Conservation (phyloP, 805 yeast genomes). For the Blastobotrys americana region DNA sequence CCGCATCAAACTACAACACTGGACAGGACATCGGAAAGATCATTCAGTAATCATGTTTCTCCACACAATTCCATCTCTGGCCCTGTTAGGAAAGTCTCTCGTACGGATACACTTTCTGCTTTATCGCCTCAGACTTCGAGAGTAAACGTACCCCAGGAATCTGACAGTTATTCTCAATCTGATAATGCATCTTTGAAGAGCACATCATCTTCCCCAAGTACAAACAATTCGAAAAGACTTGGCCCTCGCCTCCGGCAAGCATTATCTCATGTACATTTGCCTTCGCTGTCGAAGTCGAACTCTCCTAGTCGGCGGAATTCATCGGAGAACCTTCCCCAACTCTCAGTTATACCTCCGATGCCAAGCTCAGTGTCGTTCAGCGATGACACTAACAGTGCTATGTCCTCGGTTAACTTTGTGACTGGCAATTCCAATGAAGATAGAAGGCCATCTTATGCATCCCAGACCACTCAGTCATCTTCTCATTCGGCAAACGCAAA, state of each 20-base stretch:
- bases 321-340: neutral
- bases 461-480: constrained; percentile 10
- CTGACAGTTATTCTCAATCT: neutral
- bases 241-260: constrained; percentile 16
- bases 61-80: no score
- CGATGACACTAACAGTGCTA: neutral
- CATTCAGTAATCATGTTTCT: no score
- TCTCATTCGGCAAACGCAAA: no score
- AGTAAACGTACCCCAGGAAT: neutral
- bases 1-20: neutral
- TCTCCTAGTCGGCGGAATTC: neutral
- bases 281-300: constrained; percentile 1
- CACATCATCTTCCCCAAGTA: neutral
- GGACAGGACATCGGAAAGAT: neutral
- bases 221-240: neutral
- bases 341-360: neutral
- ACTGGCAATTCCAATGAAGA: constrained; percentile 6
- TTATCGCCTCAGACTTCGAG: neutral
- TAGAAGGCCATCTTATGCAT: constrained; percentile 12
- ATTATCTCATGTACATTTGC: constrained; percentile 17
- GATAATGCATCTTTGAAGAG: neutral
- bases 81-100: neutral
- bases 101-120: neutral
- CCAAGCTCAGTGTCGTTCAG: neutral
- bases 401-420: constrained; percentile 1